These are phyloP conservation scores for Cyberlindnera xishuangbannaensis DNA, from an alignment of 805 yeast genomes.

Conservation along the genomic window DNA sequence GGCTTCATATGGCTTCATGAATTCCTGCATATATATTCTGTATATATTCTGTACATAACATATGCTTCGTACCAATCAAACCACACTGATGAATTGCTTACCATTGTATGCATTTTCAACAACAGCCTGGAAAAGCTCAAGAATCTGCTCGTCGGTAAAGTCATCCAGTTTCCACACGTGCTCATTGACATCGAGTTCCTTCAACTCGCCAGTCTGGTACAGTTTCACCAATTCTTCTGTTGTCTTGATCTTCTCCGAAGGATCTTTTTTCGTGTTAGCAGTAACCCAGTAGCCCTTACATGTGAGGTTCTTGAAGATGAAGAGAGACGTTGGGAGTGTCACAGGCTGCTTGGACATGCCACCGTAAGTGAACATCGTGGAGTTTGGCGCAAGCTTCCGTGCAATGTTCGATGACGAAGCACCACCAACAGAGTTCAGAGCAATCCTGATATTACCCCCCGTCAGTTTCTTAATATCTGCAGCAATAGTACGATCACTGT, in stretches of 20 bases:
- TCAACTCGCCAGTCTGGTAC: slow-evolving; percentile 50
- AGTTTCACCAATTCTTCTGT: slow-evolving; percentile 49
- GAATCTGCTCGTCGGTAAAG: slow-evolving; percentile 32
- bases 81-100: slow-evolving; percentile 38
- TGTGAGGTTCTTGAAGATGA: slow-evolving; percentile 83
- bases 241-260: slow-evolving; percentile 52
- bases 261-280: slow-evolving; percentile 51
- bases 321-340: slow-evolving; percentile 78
- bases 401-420: slow-evolving; percentile 76
- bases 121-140: slow-evolving; percentile 30
- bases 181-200: slow-evolving; percentile 33
- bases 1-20: no score
- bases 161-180: slow-evolving; percentile 25
- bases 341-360: slow-evolving; percentile 98
- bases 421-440: slow-evolving; percentile 93
- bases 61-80: slow-evolving; percentile 8
- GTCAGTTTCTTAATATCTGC: slow-evolving; percentile 52
- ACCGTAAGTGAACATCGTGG: slow-evolving; percentile 85
- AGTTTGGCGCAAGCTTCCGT: slow-evolving; percentile 69
- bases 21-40: no score
- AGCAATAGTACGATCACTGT: slow-evolving; percentile 60
- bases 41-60: not conserved
- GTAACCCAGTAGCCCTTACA: slow-evolving; percentile 95
- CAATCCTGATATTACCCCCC: slow-evolving; percentile 58
- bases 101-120: slow-evolving; percentile 35